Evolutionary conservation across 2,329 filamentous ascomycete genomes (phyloP), one percentile per base, ranked within the genome.

Genomic region (Microdochium bolleyi): DNA sequence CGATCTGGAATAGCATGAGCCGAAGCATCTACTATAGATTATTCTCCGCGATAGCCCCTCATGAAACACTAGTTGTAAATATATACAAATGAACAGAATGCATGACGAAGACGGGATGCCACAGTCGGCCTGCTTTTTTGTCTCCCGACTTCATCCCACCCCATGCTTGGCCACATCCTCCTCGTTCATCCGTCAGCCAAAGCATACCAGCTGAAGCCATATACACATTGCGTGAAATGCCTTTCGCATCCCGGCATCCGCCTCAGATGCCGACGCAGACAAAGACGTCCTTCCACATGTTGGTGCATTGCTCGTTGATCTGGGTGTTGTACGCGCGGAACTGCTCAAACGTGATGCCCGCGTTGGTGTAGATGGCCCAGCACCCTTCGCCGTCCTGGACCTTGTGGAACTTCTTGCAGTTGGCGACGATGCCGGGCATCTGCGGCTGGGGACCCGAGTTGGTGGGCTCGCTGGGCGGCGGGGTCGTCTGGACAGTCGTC

Each of bases 381-480:
- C 34, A 38, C 5, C 34, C 34, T 13, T 38, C 34, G 34, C 34
- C 34, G 7, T 38, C 34, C 34, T 38, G 7, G 34, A 38, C 34
- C 34, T 8, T 5, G 34, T 38, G 34, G 14, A 8, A 38, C 34
- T 38, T 38, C 34, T 38, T 38, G 34, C 34, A 38, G 34, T 19
- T 38, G 34, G 34, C 3, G 7, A 38, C 34, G 34, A 38, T 38
- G 34, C 34, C 34, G 7, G 34, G 34, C 34, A 38, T 38, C 34
- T 38, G 34, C 34, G 34, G 34, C 34, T 38, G 34, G 34, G 34
- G 34, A 8, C 34, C 34, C 11, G 34, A 38, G 46, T 51, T 21
- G 22, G 54, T 53, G 21, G 50, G 54, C 46, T 48, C 37, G 37
- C 34, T 16, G 34, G 7, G 4, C 7, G 34, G 34, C 34, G 34